Base-by-base conservation (phyloP, 148 eudicot species). In the Mesembryanthemum crystallinum region DNA sequence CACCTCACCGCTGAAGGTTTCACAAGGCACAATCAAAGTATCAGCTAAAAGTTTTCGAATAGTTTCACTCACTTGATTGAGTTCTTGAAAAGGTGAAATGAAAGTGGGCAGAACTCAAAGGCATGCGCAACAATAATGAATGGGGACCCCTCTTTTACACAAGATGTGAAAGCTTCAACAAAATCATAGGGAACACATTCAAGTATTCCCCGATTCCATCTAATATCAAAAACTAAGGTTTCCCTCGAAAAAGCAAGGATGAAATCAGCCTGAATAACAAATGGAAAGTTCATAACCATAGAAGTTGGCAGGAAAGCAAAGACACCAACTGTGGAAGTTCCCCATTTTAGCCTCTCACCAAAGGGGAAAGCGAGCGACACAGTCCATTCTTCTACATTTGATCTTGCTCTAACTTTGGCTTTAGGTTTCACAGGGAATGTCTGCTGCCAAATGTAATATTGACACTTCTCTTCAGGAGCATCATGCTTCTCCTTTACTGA, bases 221-320 rank as follows among this genome's bases (percentile, higher is more conserved):
- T 73, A 72, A 67, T 81, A 39, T 88, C 87, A 45, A 82, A 80
- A n/a, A 80, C 60, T 64, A 88, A 83, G 4, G 82, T 74, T 64
- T 88, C 87, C 32, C 88, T 77, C 0, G 87, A 85, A 27, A 86
- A 85, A 63, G 85, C 73, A 21, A 88, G 84, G 27, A 88, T 70
- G 61, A 88, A 85, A 58, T 88, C 88, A 4, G 84, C 88, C 15
- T 85, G 87, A 59, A 86, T 70, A 58, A 88, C 80, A 60, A 88
- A 88, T 0, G 87, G 86, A 60, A 88, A 86, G 55, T 83, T 83
- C 5, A 87, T 85, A 23, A 80, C 86, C 82, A 82, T 88, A 8
- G 73, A 80, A 10, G 87, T 88, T 3, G 88, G 88, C 61, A 86
- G 77, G 55, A 83, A 85, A 10, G 87, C 81, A 76, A 74, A 88